Evolutionary conservation across 2,329 filamentous ascomycete genomes (phyloP), one percentile per base, ranked within the genome.

Genomic region (Alternaria triticina): DNA sequence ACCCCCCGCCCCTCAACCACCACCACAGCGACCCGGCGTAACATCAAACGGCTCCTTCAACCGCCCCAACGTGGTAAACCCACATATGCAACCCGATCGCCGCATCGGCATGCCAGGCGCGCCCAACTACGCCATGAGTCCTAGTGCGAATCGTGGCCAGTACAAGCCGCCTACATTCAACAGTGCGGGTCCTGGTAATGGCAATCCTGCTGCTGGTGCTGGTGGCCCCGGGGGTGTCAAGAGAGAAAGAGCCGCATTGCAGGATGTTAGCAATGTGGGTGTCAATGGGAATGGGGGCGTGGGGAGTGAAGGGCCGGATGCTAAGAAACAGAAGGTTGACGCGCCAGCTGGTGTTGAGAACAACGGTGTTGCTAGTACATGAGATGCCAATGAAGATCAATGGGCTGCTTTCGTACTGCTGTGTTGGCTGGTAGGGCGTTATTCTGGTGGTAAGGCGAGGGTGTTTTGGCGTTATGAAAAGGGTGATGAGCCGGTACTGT

Each of bases 31-130:
- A 44, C 61, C 65, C 20, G 58, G 40, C 20, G 65, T 63, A 45
- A 54, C 66, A 57, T 64, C 64, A 50, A 43, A 57, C 17, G 64
- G 62, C 45, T 66, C 61, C 15, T 63, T 70, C 44, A 68, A 66
- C 36, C 69, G 71, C 2, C 67, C 73, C 15, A 86, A 84, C 62
- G 83, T 85, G 44, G 77, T 83, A 46, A 85, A 86, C 59, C 83
- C 84, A 10, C 79, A 84, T 10, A 76, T 81, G 43, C 84, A 86
- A 64, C 68, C 77, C 55, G 81, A 79, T 61, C 75, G 85, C 17
- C 73, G 82, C 27, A 83, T 87, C 17, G 85, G 85, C 15, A 84
- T 85, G 82, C 85, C 84, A 8, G 73, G 73, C n/a, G 77, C 72
- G 13, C 61, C 68, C 12, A 64, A 50, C 52, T 73, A 68, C 20